Base-by-base conservation (phyloP, 176 grass and related monocot genomes). In the Puya raimondii region DNA sequence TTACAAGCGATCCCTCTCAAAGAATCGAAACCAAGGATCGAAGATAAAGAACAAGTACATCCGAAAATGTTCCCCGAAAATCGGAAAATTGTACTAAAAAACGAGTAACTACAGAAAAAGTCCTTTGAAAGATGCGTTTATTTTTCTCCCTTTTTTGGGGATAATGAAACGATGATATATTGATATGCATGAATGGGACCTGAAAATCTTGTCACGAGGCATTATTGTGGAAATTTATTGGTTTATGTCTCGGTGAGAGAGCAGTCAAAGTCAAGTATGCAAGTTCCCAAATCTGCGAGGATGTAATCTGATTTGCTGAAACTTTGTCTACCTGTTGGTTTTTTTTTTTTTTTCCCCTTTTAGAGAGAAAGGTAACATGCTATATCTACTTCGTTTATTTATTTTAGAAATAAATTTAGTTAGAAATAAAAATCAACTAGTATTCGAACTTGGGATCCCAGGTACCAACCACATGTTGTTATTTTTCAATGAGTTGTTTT, bases 191-290 rank as follows among this genome's bases (percentile, higher is more conserved):
- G 9, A 58, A 58, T 20, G 53, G 18, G 18, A 12, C 53, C 18
- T 15, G 53, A 58, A 17, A 58, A 58, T 58, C 18, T 17, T 58
- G 53, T 58, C 15, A 9, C 53, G 8, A n/a, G n/a, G n/a, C 11
- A 17, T 58, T 58, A 58, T 14, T 58, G 15, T 58, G 15, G 53
- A 14, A n/a, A n/a, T n/a, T 18, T n/a, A 1, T 6, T 58, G 18
- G 18, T n/a, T 7, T 7, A n/a, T 58, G 18, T 20, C 53, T 58
- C 14, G 51, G 51, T 12, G 51, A 53, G 51, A 53, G 51, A 53
- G 14, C 22, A 22, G 69, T 71, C 50, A 70, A 70, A 50, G 68
- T 70, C 68, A 71, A 71, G 49, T 20, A 54, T 54, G 51, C 69
- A 71, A 71, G 69, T 71, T 71, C 69, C 50, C 2, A 71, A 9